Base-by-base conservation (phyloP, 805 yeast species). In the Myxozyma nipponensis region DNA sequence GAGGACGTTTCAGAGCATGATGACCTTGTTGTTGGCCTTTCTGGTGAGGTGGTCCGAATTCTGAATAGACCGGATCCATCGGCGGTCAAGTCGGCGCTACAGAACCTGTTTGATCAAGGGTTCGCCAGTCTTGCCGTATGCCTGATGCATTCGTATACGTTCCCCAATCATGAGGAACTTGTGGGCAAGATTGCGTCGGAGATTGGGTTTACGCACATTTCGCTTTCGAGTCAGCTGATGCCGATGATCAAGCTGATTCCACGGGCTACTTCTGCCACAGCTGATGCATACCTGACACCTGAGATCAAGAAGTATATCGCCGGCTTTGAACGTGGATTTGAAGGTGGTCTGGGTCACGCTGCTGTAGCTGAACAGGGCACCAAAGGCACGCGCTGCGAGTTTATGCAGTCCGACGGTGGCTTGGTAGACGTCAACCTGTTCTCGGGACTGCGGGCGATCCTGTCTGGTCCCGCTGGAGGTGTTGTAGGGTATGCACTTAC, bases 401-500 rank as follows among this genome's bases (percentile, higher is more conserved):
- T 91, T 67, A 91, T 91, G 98, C 96, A 91, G 68, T 86, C 95
- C 10, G 96, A 91, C 66, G 98, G 98, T 50, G 98, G 98, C 2
- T 75, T 91, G 52, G 89, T 90, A 21, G 88, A 88, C 49, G 89
- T 93, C 62, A 73, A 79, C 21, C 76, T 79, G 43, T 91, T 91
- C 65, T 83, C 96, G 0, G 98, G 98, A 1, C 72, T 91, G 34
- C 77, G 81, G 59, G 95, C 98, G 2, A 85, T 91, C 43, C 69
- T 91, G 32, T 87, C 96, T 1, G 98, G 98, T 1, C 98, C 98
- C 2, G 98, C 98, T 7, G 98, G 98, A 35, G 98, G 98, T 44
- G 95, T 91, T 51, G 96, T 91, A 30, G 98, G 98, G 0, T 86
- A 81, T 61, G 86, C 96, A 0, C 76, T 79, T 46, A 90, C 98